Percentiles rank a stretch among this genome's conserved stretches.
These are phyloP conservation scores for Paraconiothyrium sp. DNA, from an alignment of 2,329 filamentous ascomycete species.

Conservation along the genomic window DNA sequence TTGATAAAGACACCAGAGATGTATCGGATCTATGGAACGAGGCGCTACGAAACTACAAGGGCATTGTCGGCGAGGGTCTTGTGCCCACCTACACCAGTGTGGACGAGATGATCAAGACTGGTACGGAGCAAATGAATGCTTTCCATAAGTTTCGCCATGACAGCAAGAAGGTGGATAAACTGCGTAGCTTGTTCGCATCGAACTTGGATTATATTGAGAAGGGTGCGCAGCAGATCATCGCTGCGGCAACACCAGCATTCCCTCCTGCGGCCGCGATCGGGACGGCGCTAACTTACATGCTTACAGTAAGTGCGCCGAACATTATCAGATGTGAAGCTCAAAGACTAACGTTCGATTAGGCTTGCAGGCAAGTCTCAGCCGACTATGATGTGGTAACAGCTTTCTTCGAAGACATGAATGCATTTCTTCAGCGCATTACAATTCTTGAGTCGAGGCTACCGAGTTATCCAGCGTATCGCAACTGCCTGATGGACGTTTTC, in stretches of 20 bases:
- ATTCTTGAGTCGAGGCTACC: conserved; percentile 12
- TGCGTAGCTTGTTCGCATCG: conserved; percentile 5
- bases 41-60: conserved; percentile 11
- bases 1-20: conserved; percentile 11
- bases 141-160: conserved; percentile 12
- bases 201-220: conserved; percentile 7
- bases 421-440: conserved; percentile 9
- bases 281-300: conserved; percentile 10
- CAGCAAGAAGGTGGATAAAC: conserved; percentile 7
- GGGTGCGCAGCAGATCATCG: conserved; percentile 12
- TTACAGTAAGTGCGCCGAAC: background rate
- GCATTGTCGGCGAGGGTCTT: conserved; percentile 7
- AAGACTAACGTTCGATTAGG: background rate
- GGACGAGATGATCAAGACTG: conserved; percentile 12
- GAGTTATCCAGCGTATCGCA: conserved; percentile 10
- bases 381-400: conserved; percentile 13
- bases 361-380: conserved; percentile 12
- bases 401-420: conserved; percentile 14
- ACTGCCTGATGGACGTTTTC: conserved; percentile 14
- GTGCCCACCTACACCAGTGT: conserved; percentile 9
- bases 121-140: conserved; percentile 14
- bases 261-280: conserved; percentile 11
- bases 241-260: conserved; percentile 7
- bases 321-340: too few relatives aligned
- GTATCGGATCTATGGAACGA: conserved; percentile 11